phyloP scores from a whole-genome alignment of 345 rosid species.

The Clausena lansium region DNA sequence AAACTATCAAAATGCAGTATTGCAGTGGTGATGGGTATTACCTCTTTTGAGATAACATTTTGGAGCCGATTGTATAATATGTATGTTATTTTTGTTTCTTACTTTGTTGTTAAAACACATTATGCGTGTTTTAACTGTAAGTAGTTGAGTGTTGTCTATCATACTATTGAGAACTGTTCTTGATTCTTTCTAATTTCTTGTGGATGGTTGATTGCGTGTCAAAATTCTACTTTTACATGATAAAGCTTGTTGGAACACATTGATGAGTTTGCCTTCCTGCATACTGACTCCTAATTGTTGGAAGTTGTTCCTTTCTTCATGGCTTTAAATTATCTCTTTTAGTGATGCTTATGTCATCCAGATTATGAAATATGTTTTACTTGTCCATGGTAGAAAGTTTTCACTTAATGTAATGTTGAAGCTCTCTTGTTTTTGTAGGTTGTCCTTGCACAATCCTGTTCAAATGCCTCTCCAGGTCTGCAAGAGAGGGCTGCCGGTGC shows the following conservation, averaged over 20 bases:
- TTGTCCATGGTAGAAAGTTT: conserved; percentile 7
- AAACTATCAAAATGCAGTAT: too few species aligned
- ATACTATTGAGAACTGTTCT: neutral
- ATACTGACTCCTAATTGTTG: neutral
- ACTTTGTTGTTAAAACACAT: neutral
- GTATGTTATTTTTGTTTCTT: neutral
- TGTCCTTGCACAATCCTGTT: conserved; percentile 79
- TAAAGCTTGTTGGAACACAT: neutral
- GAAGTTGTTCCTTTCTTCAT: neutral
- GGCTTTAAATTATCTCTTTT: neutral
- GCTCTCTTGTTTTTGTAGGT: conserved; percentile 48
- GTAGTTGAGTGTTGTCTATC: too few species aligned
- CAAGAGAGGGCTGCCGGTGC: conserved; percentile 99
- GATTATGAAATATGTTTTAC: neutral
- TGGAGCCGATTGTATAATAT: neutral
- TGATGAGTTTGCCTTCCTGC: neutral
- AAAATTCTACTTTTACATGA: neutral
- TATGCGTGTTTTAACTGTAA: neutral
- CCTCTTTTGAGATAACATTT: neutral
- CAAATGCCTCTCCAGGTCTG: conserved; percentile 87
- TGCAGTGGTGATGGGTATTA: neutral
- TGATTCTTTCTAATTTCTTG: neutral
- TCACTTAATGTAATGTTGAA: conserved; percentile 7
- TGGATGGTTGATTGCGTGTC: neutral
- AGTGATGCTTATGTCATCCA: neutral